Evolutionary conservation across 2,329 filamentous ascomycete genomes (phyloP), one percentile per base, ranked within the genome.

Genomic region (Madurella mycetomatis): DNA sequence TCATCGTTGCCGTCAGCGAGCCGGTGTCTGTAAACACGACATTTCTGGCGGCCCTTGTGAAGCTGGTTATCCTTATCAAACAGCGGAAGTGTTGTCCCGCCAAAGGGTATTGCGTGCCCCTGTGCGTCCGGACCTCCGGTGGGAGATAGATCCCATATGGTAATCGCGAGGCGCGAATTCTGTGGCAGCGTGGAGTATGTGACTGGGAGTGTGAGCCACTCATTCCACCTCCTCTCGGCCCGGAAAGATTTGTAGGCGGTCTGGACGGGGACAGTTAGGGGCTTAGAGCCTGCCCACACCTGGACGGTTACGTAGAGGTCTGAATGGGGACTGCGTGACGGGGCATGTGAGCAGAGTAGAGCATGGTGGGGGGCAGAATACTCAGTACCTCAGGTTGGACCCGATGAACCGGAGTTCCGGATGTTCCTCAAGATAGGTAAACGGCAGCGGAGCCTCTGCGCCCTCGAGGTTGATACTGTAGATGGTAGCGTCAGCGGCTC

Each of bases 271-370:
- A 97, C 89, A 0, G 92, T 95, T 62, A 99, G 75, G 37, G 92
- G 91, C 69, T 99, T 99, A 30, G 92, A 96, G 65, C 95, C 91
- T 12, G 92, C 90, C 87, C 92, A 99, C 65, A 97, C 81, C 71
- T 97, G 94, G 9, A 87, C 88, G 0, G 92, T 96, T 47, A 95
- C 86, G 67, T 92, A 96, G 46, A 99, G 85, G 69, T 99, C 94
- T 25, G 91, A 96, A 67, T 87, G 76, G 0, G 86, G 77, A 70
- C 88, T 91, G 59, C 51, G 56, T 34, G 68, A 2, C 58, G 41
- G 56, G n/a, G 18, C 34, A 11, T 18, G 40, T 54, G 37, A 54
- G 56, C 45, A 39, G 16, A 47, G 47, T n/a, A n/a, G 8, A 16
- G 39, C 12, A 32, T 5, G 13, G n/a, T 16, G 5, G 12, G 48